Evolutionary conservation across 345 rosid species (phyloP), one percentile per base, ranked within the genome.

Genomic region (Eucalyptus tenuipes): DNA sequence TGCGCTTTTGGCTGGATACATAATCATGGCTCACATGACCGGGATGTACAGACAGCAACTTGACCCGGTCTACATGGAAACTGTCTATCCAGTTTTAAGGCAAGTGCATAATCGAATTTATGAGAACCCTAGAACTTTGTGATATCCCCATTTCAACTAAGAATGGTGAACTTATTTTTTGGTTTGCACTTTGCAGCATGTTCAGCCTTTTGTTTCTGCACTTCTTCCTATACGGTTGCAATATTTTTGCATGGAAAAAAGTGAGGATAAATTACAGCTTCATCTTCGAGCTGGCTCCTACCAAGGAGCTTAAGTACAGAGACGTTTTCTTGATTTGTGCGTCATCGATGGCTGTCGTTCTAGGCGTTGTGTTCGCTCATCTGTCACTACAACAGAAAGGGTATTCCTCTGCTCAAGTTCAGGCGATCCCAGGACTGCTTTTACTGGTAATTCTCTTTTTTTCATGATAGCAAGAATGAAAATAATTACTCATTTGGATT

Each of bases 81-180:
- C 99, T 88, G 96, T 93, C 12, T 97, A 97, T 82, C 99, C 99
- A 50, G 96, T 98, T 37, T 93, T 98, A 79, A 98, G 99, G 99
- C 95, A 92, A 97, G 97, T 90, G 48, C 14, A 44, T 15, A 13
- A 33, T 82, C 33, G n/a, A 89, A 88, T 40, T 64, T 84, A 24
- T 27, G 22, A 59, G 45, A 86, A 25, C 8, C 64, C 88, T 22
- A 20, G 37, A n/a, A 64, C 50, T 61, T 48, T 37, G 50, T 52
- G 49, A n/a, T 48, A 27, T 40, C 45, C 45, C 45, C 82, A 40
- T 37, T 71, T 71, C 82, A 71, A 71, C 82, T 17, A 37, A 9
- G 57, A 48, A 29, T 20, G 20, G 3, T 55, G 86, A 31, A 57
- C 45, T 80, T 40, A 27, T 29, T 40, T 68, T 33, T 49, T 24